Conservation (phyloP, 2,329 filamentous ascomycete species). For the Pestalotiopsis sp. region DNA sequence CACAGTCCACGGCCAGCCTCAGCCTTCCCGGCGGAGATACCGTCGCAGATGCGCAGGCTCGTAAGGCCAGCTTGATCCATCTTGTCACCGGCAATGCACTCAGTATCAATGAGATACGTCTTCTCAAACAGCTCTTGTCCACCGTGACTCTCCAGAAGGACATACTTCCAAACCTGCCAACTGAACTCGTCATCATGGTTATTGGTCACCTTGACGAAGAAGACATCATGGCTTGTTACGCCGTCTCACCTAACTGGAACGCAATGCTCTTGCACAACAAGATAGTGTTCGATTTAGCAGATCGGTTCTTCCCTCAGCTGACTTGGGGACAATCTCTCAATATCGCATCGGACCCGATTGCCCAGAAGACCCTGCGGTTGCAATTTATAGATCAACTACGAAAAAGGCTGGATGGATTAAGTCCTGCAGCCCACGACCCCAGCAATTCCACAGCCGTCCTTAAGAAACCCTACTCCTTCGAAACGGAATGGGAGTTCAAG, state of each 20-base stretch:
- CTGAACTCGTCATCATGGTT: slow-evolving; percentile 6
- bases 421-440: neutral
- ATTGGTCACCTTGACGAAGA: neutral
- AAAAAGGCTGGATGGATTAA: neutral
- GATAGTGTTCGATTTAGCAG: slow-evolving; percentile 7
- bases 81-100: neutral
- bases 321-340: neutral
- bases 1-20: neutral
- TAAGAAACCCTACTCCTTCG: neutral
- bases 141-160: slow-evolving; percentile 10
- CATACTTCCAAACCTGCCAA: slow-evolving; percentile 5
- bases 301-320: slow-evolving; percentile 7
- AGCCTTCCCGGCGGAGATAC: neutral
- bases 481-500: neutral
- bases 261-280: slow-evolving; percentile 1
- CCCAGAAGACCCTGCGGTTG: neutral
- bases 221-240: slow-evolving; percentile 5
- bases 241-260: neutral
- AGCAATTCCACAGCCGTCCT: no score
- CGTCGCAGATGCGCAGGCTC: neutral
- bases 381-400: neutral
- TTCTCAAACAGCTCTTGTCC: slow-evolving; percentile 6
- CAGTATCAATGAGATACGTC: slow-evolving; percentile 5
- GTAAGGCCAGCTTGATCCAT: neutral
- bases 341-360: no score